These are phyloP conservation scores for Globisporangium recalcitrans DNA, from an alignment of 352 stramenopile species.

Conservation along the genomic window DNA sequence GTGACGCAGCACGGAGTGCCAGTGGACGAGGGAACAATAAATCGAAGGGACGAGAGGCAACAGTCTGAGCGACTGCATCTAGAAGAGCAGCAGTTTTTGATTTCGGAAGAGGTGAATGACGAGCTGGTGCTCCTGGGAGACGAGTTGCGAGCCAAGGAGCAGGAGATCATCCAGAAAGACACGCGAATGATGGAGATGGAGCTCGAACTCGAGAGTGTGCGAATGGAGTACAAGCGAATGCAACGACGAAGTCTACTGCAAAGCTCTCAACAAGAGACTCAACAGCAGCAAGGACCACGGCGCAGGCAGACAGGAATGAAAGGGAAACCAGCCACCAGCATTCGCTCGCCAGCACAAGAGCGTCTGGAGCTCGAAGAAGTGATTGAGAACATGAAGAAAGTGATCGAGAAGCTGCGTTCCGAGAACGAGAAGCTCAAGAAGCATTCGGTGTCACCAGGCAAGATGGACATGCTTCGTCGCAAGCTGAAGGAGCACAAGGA, in stretches of 20 bases:
- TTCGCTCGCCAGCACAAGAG: conserved; percentile 27
- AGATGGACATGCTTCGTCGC: conserved; percentile 35
- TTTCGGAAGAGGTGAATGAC: conserved; percentile 36
- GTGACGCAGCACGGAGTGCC: conserved; percentile 30
- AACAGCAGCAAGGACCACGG: conserved; percentile 2
- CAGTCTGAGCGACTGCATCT: conserved; percentile 22
- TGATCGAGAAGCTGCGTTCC: conserved; percentile 68
- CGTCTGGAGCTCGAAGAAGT: conserved; percentile 65
- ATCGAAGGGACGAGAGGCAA: conserved; percentile 10
- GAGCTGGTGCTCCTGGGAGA: conserved; percentile 36
- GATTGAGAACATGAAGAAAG: conserved; percentile 78
- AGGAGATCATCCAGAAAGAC: conserved; percentile 50
- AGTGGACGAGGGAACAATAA: background rate
- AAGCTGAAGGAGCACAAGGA: conserved; percentile 51
- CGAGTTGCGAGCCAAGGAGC: conserved; percentile 47
- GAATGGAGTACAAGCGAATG: conserved; percentile 50
- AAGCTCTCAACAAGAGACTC: conserved; percentile 9
- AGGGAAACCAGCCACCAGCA: background rate
- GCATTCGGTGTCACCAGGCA: conserved; percentile 31
- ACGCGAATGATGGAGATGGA: conserved; percentile 60
- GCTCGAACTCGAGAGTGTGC: conserved; percentile 65
- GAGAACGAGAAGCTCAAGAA: conserved; percentile 69
- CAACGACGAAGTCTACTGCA: conserved; percentile 31
- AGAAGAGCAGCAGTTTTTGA: conserved; percentile 50
- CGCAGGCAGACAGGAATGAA: background rate